phyloP scores from a whole-genome alignment of 768 basidiomycete species.

The Boletus eberwhitei region DNA sequence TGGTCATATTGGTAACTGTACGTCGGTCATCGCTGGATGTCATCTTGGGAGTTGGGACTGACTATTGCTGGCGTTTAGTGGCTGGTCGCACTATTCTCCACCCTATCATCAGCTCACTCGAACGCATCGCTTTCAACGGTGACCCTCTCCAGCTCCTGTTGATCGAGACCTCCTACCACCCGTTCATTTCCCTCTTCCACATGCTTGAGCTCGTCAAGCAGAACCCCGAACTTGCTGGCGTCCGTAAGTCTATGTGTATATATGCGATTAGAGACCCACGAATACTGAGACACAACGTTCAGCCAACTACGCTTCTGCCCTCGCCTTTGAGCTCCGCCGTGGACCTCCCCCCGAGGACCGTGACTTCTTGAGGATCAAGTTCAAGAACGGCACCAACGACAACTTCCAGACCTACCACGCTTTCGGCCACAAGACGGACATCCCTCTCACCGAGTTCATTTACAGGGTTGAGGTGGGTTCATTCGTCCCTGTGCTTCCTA shows the following conservation, averaged over 20 bases:
- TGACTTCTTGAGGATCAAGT: slow-evolving; percentile 80
- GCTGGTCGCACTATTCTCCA: slow-evolving; percentile 78
- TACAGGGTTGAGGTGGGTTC: slow-evolving; percentile 67
- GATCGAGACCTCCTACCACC: slow-evolving; percentile 82
- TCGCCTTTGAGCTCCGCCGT: slow-evolving; percentile 77
- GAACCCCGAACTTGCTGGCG: slow-evolving; percentile 55
- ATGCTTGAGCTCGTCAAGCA: slow-evolving; percentile 60
- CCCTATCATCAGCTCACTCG: slow-evolving; percentile 66
- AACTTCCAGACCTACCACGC: slow-evolving; percentile 67
- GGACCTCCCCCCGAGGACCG: slow-evolving; percentile 72
- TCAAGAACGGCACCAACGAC: slow-evolving; percentile 74
- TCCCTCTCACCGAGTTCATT: slow-evolving; percentile 82
- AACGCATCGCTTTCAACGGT: slow-evolving; percentile 74
- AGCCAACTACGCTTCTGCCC: slow-evolving; percentile 74
- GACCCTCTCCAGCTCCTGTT: slow-evolving; percentile 79
- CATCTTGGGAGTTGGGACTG: not conserved
- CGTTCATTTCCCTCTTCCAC: slow-evolving; percentile 86
- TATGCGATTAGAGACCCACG: not conserved
- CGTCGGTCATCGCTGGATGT: slow-evolving; percentile 28
- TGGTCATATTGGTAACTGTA: slow-evolving; percentile 75
- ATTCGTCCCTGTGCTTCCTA: not conserved
- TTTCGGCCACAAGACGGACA: slow-evolving; percentile 72
- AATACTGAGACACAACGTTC: slow-evolving; percentile 11
- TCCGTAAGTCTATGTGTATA: slow-evolving; percentile 49
- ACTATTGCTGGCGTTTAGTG: slow-evolving; percentile 42